Evolutionary conservation across 257 asterid species (phyloP).

Genomic region (Nicotiana obtusifolia): DNA sequence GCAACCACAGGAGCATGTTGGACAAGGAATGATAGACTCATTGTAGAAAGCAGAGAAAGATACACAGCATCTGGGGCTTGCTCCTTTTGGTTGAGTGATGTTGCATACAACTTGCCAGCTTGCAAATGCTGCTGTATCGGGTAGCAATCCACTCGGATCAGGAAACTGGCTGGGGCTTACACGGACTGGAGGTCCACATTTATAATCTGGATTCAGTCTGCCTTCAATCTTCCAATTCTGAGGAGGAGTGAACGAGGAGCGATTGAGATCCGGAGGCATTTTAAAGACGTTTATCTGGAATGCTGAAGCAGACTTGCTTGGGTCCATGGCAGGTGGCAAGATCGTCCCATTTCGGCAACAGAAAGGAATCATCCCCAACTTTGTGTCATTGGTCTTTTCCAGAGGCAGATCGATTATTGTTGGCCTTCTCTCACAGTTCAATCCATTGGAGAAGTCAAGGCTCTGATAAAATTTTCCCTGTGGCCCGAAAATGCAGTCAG

Average conservation of each 20-base stretch:
- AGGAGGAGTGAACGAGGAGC: constrained; percentile 69
- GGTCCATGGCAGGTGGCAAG: constrained; percentile 89
- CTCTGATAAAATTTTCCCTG: constrained; percentile 54
- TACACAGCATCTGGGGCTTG: constrained; percentile 80
- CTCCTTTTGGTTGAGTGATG: constrained; percentile 56
- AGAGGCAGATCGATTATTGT: constrained; percentile 74
- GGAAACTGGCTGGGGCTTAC: constrained; percentile 74
- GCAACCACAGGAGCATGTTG: constrained; percentile 90
- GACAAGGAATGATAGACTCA: constrained; percentile 82
- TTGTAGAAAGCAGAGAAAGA: constrained; percentile 89
- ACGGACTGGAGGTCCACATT: constrained; percentile 79
- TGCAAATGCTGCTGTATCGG: constrained; percentile 49
- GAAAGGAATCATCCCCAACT: constrained; percentile 66
- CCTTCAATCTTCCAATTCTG: constrained; percentile 76
- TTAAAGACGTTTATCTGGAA: constrained; percentile 81
- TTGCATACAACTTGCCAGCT: constrained; percentile 98
- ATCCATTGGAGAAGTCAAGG: constrained; percentile 69
- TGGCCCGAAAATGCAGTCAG: constrained; percentile 60
- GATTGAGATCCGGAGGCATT: constrained; percentile 86
- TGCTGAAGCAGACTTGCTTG: constrained; percentile 67
- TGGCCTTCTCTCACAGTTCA: constrained; percentile 75
- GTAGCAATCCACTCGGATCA: constrained; percentile 48
- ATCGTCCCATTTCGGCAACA: constrained; percentile 94
- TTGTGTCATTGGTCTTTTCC: constrained; percentile 58
- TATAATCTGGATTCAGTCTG: constrained; percentile 69